Conservation (phyloP, 306 rosid species). For the Fragaria ananassa region DNA sequence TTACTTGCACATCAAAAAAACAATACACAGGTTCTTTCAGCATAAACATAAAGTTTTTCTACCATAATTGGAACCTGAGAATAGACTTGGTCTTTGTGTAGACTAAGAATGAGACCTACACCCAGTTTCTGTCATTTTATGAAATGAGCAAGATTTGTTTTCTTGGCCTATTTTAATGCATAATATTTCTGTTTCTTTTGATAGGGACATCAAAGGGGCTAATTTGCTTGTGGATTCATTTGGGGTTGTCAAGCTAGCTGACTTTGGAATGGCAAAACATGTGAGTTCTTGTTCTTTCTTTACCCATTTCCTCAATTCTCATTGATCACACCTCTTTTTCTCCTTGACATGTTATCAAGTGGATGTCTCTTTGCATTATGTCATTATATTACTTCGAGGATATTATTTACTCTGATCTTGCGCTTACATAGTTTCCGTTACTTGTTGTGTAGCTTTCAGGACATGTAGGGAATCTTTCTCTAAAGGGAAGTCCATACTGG, state of each 20-base stretch:
- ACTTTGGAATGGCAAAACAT: constrained; percentile 98
- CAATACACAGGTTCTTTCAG: constrained; percentile 71
- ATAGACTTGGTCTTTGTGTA: not conserved
- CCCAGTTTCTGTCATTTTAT: not conserved
- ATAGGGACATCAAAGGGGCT: constrained; percentile 95
- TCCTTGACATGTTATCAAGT: not conserved
- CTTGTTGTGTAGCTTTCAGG: constrained; percentile 70
- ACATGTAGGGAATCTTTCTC: constrained; percentile 71
- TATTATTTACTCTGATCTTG: constrained; percentile 3
- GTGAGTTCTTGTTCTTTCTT: constrained; percentile 45
- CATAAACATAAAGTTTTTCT: not conserved
- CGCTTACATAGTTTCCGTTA: constrained; percentile 17
- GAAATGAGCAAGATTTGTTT: constrained; percentile 4
- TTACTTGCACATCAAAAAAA: constrained; percentile 84
- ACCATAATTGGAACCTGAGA: not conserved
- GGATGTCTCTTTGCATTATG: not conserved
- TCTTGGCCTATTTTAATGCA: not conserved
- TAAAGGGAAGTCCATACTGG: constrained; percentile 99
- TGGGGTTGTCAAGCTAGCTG: constrained; percentile 96
- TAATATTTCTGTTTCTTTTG: not conserved
- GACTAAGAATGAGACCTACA: not conserved
- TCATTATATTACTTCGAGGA: constrained; percentile 3
- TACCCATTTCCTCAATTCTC: constrained; percentile 6
- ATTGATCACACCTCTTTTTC: not conserved
- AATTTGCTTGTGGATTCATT: constrained; percentile 91